These are phyloP conservation scores for Paraphaeosphaeria sporulosa DNA, from an alignment of 2,329 filamentous ascomycete genomes.

Conservation along the genomic window DNA sequence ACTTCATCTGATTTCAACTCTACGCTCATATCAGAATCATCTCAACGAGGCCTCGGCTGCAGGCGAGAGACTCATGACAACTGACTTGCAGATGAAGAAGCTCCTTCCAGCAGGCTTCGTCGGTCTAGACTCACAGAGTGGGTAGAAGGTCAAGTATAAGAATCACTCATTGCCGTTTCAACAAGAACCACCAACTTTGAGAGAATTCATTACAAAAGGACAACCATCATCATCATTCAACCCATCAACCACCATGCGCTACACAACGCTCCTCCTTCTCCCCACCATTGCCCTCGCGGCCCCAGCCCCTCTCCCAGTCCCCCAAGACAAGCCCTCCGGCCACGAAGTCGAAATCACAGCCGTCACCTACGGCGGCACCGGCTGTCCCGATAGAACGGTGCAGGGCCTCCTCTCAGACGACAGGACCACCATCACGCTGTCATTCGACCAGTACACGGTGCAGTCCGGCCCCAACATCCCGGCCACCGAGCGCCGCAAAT, in stretches of 20 bases:
- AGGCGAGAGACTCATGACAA: neutral
- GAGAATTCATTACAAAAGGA: no score
- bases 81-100: neutral
- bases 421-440: conserved; percentile 54
- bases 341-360: conserved; percentile 45
- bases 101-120: neutral
- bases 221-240: neutral
- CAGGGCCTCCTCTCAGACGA: conserved; percentile 49
- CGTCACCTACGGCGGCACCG: conserved; percentile 54
- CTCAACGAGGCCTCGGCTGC: neutral
- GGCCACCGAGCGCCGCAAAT: conserved; percentile 52
- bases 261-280: conserved; percentile 13
- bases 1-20: conserved; percentile 13
- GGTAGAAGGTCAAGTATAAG: neutral
- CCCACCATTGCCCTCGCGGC: conserved; percentile 23
- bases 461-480: conserved; percentile 52
- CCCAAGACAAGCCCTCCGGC: conserved; percentile 27
- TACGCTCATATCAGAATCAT: conserved; percentile 13
- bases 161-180: no score
- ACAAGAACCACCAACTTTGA: conserved; percentile 1
- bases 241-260: conserved; percentile 24
- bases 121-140: neutral
- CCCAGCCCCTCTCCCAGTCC: neutral
- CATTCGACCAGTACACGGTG: conserved; percentile 57
- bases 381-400: conserved; percentile 44